A percentile compares a stretch with the other conserved stretches of the same genome.
These are phyloP conservation scores for Cladophialophora exuberans DNA, from an alignment of 2,329 filamentous ascomycete species.

Conservation along the genomic window DNA sequence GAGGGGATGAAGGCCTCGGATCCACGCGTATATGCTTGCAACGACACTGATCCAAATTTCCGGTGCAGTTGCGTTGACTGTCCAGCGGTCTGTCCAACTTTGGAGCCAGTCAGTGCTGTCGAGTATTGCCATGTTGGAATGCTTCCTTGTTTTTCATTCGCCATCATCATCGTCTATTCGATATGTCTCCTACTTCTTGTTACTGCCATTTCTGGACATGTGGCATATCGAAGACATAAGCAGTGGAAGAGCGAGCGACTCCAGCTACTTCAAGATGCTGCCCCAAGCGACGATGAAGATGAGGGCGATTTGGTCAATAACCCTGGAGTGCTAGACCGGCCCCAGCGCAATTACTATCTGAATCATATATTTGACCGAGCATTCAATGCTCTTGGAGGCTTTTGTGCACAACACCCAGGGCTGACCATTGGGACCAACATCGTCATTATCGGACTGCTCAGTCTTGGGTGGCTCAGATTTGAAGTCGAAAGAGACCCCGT, in stretches of 20 bases:
- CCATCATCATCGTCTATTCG: conserved; percentile 84
- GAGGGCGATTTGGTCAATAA: conserved; percentile 83
- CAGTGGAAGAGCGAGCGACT: conserved; percentile 78
- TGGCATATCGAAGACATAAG: conserved; percentile 74
- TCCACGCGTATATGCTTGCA: conserved; percentile 81
- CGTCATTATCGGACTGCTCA: conserved; percentile 76
- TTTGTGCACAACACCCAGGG: conserved; percentile 79
- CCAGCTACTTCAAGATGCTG: conserved; percentile 82
- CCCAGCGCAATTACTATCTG: conserved; percentile 76
- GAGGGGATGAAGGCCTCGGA: conserved; percentile 69
- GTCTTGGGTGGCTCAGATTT: conserved; percentile 85
- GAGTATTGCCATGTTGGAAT: conserved; percentile 80
- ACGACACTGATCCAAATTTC: conserved; percentile 82
- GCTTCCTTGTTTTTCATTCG: conserved; percentile 92
- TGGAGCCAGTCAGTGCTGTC: conserved; percentile 73
- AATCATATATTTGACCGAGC: conserved; percentile 80
- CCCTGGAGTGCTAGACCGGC: conserved; percentile 75
- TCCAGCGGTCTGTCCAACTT: conserved; percentile 77
- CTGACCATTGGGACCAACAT: conserved; percentile 79
- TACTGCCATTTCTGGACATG: conserved; percentile 70
- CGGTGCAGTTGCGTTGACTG: conserved; percentile 95
- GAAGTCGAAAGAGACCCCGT: conserved; percentile 90
- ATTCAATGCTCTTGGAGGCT: conserved; percentile 79
- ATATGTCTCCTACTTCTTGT: conserved; percentile 71
- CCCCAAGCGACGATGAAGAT: conserved; percentile 80